Conservation (phyloP, 495 filamentous ascomycete genomes). For the Chaetomium fimeti region DNA sequence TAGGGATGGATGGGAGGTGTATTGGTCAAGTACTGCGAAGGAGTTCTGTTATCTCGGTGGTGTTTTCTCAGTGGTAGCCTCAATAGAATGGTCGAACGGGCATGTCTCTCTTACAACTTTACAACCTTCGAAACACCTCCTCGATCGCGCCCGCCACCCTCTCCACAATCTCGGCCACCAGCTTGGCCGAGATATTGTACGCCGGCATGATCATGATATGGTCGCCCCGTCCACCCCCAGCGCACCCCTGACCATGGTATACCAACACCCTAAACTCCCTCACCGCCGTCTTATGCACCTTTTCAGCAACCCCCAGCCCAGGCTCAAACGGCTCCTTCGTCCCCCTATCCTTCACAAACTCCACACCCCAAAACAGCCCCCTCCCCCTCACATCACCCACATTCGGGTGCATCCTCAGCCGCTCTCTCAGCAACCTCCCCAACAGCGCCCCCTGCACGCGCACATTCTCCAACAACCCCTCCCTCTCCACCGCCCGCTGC, state of each 20-base stretch:
- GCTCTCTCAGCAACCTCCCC: constrained; percentile 40
- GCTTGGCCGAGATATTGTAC: constrained; percentile 22
- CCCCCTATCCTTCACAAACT: constrained; percentile 53
- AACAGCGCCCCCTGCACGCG: constrained; percentile 49
- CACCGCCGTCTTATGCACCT: constrained; percentile 54
- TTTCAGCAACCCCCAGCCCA: constrained; percentile 39
- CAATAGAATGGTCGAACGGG: too few relatives aligned
- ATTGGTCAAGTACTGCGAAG: not conserved
- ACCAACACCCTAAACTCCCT: constrained; percentile 57
- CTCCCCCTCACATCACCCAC: constrained; percentile 64
- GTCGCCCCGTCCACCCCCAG: constrained; percentile 64
- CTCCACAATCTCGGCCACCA: constrained; percentile 23
- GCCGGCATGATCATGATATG: constrained; percentile 62
- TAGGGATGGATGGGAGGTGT: not conserved
- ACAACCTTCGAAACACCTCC: constrained; percentile 18
- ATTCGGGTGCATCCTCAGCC: constrained; percentile 48
- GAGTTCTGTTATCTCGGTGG: too few relatives aligned
- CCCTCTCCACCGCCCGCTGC: constrained; percentile 52
- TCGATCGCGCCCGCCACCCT: constrained; percentile 24
- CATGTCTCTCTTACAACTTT: not conserved
- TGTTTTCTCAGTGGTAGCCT: too few relatives aligned
- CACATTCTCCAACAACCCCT: constrained; percentile 53
- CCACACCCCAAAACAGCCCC: constrained; percentile 62
- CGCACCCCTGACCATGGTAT: constrained; percentile 66
- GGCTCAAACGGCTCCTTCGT: constrained; percentile 53